A percentile compares a stretch with the other conserved stretches of the same genome.
Conservation (phyloP, 2,329 filamentous ascomycete genomes). For the Colletotrichum nymphaeae region DNA sequence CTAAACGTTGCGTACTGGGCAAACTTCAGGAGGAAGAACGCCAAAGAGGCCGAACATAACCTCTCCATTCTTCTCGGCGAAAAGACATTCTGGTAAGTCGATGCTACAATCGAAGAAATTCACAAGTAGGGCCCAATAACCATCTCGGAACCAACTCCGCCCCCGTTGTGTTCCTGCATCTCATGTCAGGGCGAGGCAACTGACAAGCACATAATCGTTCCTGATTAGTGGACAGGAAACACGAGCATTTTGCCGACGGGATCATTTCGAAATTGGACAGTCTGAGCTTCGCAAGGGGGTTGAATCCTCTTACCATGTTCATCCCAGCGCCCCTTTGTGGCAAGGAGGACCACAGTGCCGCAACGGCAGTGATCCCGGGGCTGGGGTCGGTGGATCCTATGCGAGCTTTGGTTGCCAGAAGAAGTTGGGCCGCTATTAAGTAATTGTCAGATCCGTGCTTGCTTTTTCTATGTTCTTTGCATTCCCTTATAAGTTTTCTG, state of each 20-base stretch:
- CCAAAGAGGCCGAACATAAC: background rate
- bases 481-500: conserved; percentile 11
- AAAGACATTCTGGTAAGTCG: background rate
- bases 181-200: background rate
- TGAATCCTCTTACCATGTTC: conserved; percentile 10
- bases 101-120: background rate
- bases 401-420: conserved; percentile 4
- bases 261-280: conserved; percentile 1
- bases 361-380: background rate
- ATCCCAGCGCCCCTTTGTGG: background rate
- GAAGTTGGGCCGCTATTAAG: conserved; percentile 18
- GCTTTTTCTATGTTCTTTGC: background rate
- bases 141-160: background rate
- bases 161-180: too few relatives aligned
- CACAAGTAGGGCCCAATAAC: background rate
- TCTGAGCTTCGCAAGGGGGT: background rate
- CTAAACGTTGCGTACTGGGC: background rate
- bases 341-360: conserved; percentile 17
- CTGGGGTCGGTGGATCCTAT: conserved; percentile 21
- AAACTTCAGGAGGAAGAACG: background rate
- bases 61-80: background rate
- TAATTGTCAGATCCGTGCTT: conserved; percentile 1
- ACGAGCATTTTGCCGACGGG: background rate
- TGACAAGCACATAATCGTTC: background rate
- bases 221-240: background rate